Base-by-base conservation (phyloP, 768 basidiomycete species). In the Suillus discolor region DNA sequence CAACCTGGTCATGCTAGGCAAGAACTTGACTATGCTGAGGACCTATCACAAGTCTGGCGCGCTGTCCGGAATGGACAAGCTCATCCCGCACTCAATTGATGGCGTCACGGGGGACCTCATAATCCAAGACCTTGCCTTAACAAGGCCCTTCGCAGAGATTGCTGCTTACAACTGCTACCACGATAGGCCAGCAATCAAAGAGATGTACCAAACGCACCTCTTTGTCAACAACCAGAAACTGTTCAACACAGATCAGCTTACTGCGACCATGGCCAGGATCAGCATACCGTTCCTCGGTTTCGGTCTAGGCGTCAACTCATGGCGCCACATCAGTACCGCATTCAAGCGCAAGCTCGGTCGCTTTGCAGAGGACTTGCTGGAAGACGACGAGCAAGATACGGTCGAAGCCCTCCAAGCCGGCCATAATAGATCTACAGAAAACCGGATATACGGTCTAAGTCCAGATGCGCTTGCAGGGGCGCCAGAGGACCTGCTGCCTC, bases 21-120 rank as follows among this genome's bases (percentile, higher is more conserved):
- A 25, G 23, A 49, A 49, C 13, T 4, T 51, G 23, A 51, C 13
- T 0, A 51, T 51, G 25, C 49, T 51, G 1, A 28, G 49, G 15
- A 51, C 49, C 4, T 74, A 72, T 51, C 63, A 67, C 44, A 72
- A 77, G 61, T 66, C 65, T 0, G 68, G 61, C 11, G n/a, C 66
- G 3, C 42, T 69, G n/a, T 62, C 12, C 6, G 13, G 51, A 18
- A 9, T 57, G 3, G 69, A 75, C 57, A 73, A 70, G 41, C 66
- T 75, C 7, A 74, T 78, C 16, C 78, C 76, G 1, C 74, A 75
- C 51, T 65, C 71, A 0, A 47, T 77, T 0, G 71, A 75, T 65
- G 71, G 61, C 0, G 63, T 77, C 9, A 70, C 65, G 0, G 62
- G 70, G 0, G 70, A 77, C 57, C 25, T 78, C 0, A 39, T 78